These are phyloP conservation scores for Claviceps arundinis DNA, from an alignment of 2,329 filamentous ascomycete species.

Conservation along the genomic window DNA sequence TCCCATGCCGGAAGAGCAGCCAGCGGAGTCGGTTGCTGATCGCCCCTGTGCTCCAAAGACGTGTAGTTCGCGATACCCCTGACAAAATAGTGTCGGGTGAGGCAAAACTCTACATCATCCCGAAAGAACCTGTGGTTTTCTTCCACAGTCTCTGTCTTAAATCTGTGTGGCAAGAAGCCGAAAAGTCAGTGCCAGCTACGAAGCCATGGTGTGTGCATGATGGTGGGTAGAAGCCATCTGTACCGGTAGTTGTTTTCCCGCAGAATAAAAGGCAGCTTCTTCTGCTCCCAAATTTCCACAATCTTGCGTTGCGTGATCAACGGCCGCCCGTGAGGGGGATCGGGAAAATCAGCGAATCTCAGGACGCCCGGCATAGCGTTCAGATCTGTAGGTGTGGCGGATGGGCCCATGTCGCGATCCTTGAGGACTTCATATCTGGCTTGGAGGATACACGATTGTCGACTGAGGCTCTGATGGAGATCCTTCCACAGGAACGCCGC, in stretches of 20 bases:
- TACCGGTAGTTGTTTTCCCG: conserved; percentile 40
- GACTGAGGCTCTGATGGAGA: conserved; percentile 38
- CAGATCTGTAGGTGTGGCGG: conserved; percentile 22
- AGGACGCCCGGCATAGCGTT: conserved; percentile 34
- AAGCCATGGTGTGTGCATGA: neutral
- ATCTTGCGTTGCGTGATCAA: conserved; percentile 38
- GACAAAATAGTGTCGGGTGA: conserved; percentile 33
- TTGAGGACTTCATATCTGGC: conserved; percentile 39
- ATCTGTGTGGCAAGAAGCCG: conserved; percentile 20
- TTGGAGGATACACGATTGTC: conserved; percentile 45
- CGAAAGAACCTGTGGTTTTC: conserved; percentile 40
- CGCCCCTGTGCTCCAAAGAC: conserved; percentile 17
- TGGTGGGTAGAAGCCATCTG: conserved; percentile 5
- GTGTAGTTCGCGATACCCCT: conserved; percentile 19
- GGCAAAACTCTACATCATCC: conserved; percentile 40
- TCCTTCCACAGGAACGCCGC: conserved; percentile 33
- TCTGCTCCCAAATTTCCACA: conserved; percentile 41
- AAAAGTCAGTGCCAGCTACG: conserved; percentile 1
- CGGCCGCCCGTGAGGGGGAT: conserved; percentile 36
- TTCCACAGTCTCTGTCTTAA: conserved; percentile 39
- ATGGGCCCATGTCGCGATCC: conserved; percentile 32
- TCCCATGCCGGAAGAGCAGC: conserved; percentile 31
- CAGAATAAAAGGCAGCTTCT: conserved; percentile 33
- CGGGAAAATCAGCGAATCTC: conserved; percentile 47
- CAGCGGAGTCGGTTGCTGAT: conserved; percentile 8